Conservation (phyloP, 1,139 yeast species). For the Candida tropicalis region DNA sequence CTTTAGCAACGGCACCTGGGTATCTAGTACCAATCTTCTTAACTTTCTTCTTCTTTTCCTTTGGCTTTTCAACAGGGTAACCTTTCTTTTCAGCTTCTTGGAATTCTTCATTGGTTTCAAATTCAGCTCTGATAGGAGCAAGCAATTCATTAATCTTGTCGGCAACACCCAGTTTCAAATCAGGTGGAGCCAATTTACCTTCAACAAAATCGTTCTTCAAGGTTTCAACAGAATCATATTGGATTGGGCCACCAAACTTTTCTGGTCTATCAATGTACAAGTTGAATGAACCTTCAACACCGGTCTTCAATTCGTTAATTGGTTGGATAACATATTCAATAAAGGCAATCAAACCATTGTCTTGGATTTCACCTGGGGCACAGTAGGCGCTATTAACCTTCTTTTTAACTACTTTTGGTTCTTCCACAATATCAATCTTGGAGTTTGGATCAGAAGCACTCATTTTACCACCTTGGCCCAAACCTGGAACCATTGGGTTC, state of each 20-base stretch:
- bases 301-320: constrained; percentile 71
- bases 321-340: constrained; percentile 85
- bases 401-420: constrained; percentile 83
- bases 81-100: constrained; percentile 76
- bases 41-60: constrained; percentile 65
- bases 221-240: constrained; percentile 67
- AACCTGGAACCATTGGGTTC: constrained; percentile 99
- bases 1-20: constrained; percentile 58
- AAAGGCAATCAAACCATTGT: constrained; percentile 88
- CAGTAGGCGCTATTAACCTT: constrained; percentile 92
- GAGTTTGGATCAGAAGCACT: constrained; percentile 99
- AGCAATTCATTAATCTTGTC: constrained; percentile 78
- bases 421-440: constrained; percentile 90
- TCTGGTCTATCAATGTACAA: constrained; percentile 90
- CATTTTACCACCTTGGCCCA: constrained; percentile 97
- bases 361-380: constrained; percentile 91
- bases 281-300: constrained; percentile 53
- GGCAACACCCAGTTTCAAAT: constrained; percentile 88
- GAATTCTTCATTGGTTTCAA: constrained; percentile 63
- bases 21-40: constrained; percentile 85
- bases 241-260: constrained; percentile 91
- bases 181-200: constrained; percentile 85
- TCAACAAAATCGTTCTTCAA: constrained; percentile 72
- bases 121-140: constrained; percentile 82
- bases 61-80: constrained; percentile 74